Base-by-base conservation (phyloP, 176 grass and related monocot species). In the Chrysopogon serrulatus region DNA sequence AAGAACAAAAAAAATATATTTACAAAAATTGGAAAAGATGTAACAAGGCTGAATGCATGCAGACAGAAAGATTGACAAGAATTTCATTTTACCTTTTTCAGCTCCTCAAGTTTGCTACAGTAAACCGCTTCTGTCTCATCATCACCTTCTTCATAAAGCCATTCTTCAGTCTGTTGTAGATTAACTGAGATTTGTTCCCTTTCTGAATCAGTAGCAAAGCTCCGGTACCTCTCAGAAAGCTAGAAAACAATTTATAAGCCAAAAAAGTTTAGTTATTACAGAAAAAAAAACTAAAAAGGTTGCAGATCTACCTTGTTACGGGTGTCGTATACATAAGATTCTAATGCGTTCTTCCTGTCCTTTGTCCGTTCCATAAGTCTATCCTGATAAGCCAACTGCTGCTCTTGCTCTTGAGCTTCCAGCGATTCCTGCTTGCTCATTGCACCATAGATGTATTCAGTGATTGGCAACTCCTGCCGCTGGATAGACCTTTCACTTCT, bases 121-220 rank as follows among this genome's bases (percentile, higher is more conserved):
- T 99, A 99, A 94, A 94, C 91, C 2, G 75, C 88, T 91, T 96
- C 96, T 45, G 91, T 96, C 83, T 99, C 96, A 90, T 96, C 92
- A 87, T 96, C 96, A 74, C 96, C 96, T 87, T 99, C 96, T 87
- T 96, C 96, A 23, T 99, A 99, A 75, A 99, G 96, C 93, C 96
- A 99, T 14, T 96, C 91, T 94, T 96, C 96, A 65, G 91, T 99
- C 63, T 94, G 87, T 66, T 99, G 96, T 74, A 99, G 82, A 59
- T 76, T 94, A 78, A 73, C 31, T 77, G 96, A 94, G 75, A 96
- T 90, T 64, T 78, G 90, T 83, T 96, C 93, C 83, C 77, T 96
- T 89, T 99, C 96, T 23, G 87, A 90, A 88, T 99, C 93, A 87
- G 80, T 96, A 71, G 93, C 91, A 87, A 99, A 99, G 90, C 86